A percentile compares a stretch with the other conserved stretches of the same genome.
Conservation (phyloP, 2,329 filamentous ascomycete species). For the Pseudogymnoascus destructans region DNA sequence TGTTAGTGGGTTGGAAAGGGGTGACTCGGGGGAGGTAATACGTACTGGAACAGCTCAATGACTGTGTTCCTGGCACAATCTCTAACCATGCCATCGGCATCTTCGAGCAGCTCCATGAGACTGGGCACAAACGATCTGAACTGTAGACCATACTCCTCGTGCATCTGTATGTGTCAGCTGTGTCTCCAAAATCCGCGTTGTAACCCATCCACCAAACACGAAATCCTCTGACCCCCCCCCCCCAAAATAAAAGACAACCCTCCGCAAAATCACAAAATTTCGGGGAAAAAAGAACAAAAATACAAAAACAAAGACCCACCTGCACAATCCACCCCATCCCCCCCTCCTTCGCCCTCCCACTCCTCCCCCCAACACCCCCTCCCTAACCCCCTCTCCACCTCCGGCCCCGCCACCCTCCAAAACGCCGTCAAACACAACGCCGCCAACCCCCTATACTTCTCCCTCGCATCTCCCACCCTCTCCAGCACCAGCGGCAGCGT, state of each 20-base stretch:
- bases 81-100: constrained; percentile 76
- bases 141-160: constrained; percentile 62
- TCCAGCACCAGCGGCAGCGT: constrained; percentile 68
- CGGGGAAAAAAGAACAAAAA: no score
- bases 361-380: constrained; percentile 69
- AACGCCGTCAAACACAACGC: constrained; percentile 65
- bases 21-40: constrained; percentile 2
- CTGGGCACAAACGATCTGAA: constrained; percentile 74
- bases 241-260: neutral
- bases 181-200: constrained; percentile 8
- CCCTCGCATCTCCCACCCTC: constrained; percentile 76
- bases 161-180: constrained; percentile 44
- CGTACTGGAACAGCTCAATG: constrained; percentile 72
- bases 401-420: constrained; percentile 52
- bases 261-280: no score
- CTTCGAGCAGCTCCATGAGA: constrained; percentile 77
- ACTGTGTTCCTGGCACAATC: constrained; percentile 73
- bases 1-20: constrained; percentile 9
- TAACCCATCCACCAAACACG: neutral
- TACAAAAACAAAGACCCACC: constrained; percentile 33
- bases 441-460: constrained; percentile 66
- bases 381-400: constrained; percentile 72
- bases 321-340: constrained; percentile 75
- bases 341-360: constrained; percentile 70
- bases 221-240: neutral